Percentiles rank a stretch among this genome's conserved stretches.
These are phyloP conservation scores for Kazachstania kunashirensis DNA, from an alignment of 805 yeast genomes.

Conservation along the genomic window DNA sequence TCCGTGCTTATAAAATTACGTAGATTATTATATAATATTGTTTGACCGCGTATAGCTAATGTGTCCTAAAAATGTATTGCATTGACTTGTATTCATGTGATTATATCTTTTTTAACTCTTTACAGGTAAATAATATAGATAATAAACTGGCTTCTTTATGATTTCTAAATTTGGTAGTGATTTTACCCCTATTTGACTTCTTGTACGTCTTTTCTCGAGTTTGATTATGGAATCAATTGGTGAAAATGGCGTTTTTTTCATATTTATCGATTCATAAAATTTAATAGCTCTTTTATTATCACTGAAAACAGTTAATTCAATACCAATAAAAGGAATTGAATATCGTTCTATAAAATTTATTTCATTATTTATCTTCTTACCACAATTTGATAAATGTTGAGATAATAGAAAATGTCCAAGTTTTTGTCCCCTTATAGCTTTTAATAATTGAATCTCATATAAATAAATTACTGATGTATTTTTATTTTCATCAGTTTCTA, in stretches of 20 bases:
- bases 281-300: slow-evolving; percentile 18
- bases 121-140: slow-evolving; percentile 5
- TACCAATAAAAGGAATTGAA: slow-evolving; percentile 8
- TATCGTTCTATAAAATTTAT: background rate
- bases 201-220: slow-evolving; percentile 5
- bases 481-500: slow-evolving; percentile 1
- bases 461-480: slow-evolving; percentile 19
- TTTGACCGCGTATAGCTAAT: no score
- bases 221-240: slow-evolving; percentile 11
- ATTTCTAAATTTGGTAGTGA: background rate
- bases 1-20: no score
- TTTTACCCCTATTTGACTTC: no score
- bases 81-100: no score
- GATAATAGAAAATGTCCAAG: slow-evolving; percentile 18
- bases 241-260: slow-evolving; percentile 17
- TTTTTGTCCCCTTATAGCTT: slow-evolving; percentile 11
- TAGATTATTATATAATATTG: no score
- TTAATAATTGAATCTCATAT: slow-evolving; percentile 24
- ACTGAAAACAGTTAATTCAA: slow-evolving; percentile 25
- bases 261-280: slow-evolving; percentile 16
- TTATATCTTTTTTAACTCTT: no score
- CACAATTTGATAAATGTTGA: slow-evolving; percentile 1
- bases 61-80: no score
- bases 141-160: slow-evolving; percentile 7
- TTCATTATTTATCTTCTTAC: background rate